These are phyloP conservation scores for Glycine latifolia DNA, from an alignment of 306 rosid genomes.

Conservation along the genomic window DNA sequence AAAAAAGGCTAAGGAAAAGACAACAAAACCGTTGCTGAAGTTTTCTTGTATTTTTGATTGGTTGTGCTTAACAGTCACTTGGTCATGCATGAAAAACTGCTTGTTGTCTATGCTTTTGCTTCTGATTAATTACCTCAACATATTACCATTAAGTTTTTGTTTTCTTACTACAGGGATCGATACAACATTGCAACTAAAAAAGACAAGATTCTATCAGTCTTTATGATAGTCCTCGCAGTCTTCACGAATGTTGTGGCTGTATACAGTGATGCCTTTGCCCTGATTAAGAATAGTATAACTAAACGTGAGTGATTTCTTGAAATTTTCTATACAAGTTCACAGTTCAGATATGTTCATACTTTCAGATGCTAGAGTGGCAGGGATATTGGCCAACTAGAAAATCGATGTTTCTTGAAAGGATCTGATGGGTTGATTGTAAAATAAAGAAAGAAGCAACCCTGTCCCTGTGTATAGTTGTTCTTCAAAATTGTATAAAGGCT, in stretches of 20 bases:
- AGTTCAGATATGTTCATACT: conserved; percentile 17
- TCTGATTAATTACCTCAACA: conserved; percentile 5
- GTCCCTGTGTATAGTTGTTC: conserved; percentile 41
- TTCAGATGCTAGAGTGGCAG: conserved; percentile 27
- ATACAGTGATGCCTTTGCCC: conserved; percentile 75
- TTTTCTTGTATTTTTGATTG: not conserved
- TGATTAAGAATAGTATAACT: conserved; percentile 59
- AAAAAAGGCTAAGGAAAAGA: too few species aligned
- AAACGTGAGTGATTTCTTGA: conserved; percentile 37
- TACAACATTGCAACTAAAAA: conserved; percentile 73
- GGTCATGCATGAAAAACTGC: not conserved
- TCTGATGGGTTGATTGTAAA: conserved; percentile 33
- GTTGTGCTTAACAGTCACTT: not conserved
- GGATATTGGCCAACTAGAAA: conserved; percentile 32
- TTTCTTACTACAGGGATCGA: conserved; percentile 64
- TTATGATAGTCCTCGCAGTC: conserved; percentile 80
- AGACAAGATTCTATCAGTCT: conserved; percentile 69
- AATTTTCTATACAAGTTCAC: conserved; percentile 20
- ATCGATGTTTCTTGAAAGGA: conserved; percentile 42
- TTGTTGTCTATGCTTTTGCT: conserved; percentile 22
- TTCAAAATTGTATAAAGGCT: conserved; percentile 33
- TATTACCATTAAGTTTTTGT: not conserved
- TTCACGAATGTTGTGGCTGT: conserved; percentile 79
- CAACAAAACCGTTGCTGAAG: not conserved
- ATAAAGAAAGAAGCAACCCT: conserved; percentile 8